Evolutionary conservation across 257 asterid genomes (phyloP).

Genomic region (Plantago elongata): DNA sequence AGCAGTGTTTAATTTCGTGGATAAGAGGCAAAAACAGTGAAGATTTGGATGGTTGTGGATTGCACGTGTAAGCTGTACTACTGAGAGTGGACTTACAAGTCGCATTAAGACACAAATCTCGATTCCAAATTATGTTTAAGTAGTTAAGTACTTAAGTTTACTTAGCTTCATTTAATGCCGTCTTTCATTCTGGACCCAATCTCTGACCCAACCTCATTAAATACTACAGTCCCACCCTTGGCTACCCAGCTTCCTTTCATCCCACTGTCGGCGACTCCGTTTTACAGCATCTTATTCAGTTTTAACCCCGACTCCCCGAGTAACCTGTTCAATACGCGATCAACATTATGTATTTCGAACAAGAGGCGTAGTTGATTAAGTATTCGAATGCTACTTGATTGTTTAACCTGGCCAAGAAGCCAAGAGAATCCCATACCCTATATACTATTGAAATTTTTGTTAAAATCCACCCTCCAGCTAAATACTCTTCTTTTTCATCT

Average conservation of each 20-base stretch:
- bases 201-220: constrained; percentile 38
- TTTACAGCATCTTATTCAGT: neutral
- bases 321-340: neutral
- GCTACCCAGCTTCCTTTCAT: constrained; percentile 3
- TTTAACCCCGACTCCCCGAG: neutral
- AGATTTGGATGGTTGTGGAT: constrained; percentile 24
- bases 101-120: constrained; percentile 49
- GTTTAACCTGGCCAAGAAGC: too few relatives aligned
- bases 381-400: too few relatives aligned
- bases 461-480: too few relatives aligned
- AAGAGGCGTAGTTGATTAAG: too few relatives aligned
- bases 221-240: constrained; percentile 16
- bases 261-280: constrained; percentile 68
- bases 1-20: constrained; percentile 17
- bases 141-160: too few relatives aligned
- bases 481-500: too few relatives aligned
- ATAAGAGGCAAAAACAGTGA: constrained; percentile 13
- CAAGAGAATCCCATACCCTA: too few relatives aligned
- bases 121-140: constrained; percentile 15
- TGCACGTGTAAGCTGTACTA: constrained; percentile 68
- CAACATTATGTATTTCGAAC: too few relatives aligned
- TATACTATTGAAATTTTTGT: too few relatives aligned
- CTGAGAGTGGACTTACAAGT: constrained; percentile 2
- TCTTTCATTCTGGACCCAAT: constrained; percentile 37
- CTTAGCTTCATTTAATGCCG: constrained; percentile 26